Evolutionary conservation across 352 stramenopile genomes (phyloP), one percentile per base, ranked within the genome.

Genomic region (Phytophthora citricola): DNA sequence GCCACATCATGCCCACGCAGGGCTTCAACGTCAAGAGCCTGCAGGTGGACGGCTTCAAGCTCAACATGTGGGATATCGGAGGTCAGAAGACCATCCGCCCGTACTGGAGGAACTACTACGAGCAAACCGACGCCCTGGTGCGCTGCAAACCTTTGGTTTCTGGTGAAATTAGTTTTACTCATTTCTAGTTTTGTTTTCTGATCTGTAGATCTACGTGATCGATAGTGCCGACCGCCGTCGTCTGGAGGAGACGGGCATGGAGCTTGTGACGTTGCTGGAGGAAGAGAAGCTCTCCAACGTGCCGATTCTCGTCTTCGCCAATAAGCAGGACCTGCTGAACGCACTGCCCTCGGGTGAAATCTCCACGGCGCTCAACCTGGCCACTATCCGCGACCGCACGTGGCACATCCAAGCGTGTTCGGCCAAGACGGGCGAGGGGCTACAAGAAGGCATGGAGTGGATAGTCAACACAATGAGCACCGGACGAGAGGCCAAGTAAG

Each of bases 91-190:
- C 97, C 29, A 99, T 99, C 56, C 93, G 97, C 17, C 93, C 97
- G 0, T 99, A 99, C 85, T 99, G 97, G 97, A 83, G 97, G 39
- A 99, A 99, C 85, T 99, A 99, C 81, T 99, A 99, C 78, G 97
- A 99, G 84, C 77, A 98, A 69, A 98, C 95, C 2, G 95, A 98
- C 69, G 94, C 92, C 5, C 70, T 98, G 51, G 83, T 93, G 62
- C 34, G 74, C 57, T 26, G 6, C 22, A 49, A 6, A 12, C 44
- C 4, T 5, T 55, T 41, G 17, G 17, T 20, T 20, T 20, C 17
- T 20, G 17, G 17, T 20, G 17, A 20, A 20, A 20, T 20, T 20
- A 20, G 17, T 20, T 20, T 20, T 20, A 20, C 17, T 20, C 17
- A 20, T 20, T 20, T 20, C 17, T 20, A 20, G 17, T 20, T 20